phyloP scores from a whole-genome alignment of 225 moss, liverwort and hornwort genomes.

The Straminergon stramineum region DNA sequence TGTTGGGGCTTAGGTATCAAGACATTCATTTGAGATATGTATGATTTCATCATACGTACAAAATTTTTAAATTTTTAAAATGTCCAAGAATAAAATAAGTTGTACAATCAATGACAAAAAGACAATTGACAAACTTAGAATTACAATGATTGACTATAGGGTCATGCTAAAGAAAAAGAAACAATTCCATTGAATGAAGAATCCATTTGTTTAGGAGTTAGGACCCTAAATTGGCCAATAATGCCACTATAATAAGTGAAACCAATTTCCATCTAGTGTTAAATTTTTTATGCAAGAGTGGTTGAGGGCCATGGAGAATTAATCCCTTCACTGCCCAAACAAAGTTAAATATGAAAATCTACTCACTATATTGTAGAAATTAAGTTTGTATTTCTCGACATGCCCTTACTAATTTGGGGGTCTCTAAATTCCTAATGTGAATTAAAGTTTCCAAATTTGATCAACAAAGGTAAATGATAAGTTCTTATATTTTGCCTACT shows the following conservation, averaged over 20 bases:
- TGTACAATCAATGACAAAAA: not conserved
- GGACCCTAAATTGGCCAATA: not conserved
- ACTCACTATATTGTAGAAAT: not conserved
- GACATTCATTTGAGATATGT: not conserved
- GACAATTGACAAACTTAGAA: not conserved
- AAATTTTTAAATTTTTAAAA: not conserved
- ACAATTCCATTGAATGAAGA: not conserved
- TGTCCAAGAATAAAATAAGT: not conserved
- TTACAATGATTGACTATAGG: no score
- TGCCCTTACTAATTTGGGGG: no score
- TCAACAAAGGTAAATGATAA: not conserved
- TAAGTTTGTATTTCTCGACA: not conserved
- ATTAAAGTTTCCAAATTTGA: not conserved
- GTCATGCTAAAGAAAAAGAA: not conserved
- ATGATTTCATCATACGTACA: not conserved
- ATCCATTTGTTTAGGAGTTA: not conserved
- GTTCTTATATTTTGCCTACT: accelerated
- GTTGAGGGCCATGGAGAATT: accelerated
- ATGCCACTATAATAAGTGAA: not conserved
- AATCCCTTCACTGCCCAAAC: not conserved
- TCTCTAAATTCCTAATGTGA: accelerated
- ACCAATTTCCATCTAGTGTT: not conserved
- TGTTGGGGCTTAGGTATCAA: accelerated
- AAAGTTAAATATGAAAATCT: not conserved
- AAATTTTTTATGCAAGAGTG: not conserved